A percentile compares a stretch with the other conserved stretches of the same genome.
phyloP scores from a whole-genome alignment of 164 flowering plant genomes.

The Stephania yunnanensis region DNA sequence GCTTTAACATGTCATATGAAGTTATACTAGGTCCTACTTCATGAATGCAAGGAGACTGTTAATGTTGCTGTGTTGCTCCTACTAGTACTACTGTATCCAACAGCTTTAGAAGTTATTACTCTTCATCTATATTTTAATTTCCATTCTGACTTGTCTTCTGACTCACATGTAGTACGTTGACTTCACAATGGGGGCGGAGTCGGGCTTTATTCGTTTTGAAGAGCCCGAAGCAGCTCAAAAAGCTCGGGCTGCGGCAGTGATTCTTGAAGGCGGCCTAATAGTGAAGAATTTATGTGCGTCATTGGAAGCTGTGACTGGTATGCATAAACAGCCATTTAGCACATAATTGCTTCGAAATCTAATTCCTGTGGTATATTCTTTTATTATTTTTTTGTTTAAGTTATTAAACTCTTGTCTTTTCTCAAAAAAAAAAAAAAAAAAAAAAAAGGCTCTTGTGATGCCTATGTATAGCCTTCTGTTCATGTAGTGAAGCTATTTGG shows the following conservation, averaged over 20 bases:
- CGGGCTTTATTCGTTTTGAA: constrained; percentile 84
- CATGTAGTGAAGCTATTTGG: no score
- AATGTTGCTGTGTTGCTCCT: no score
- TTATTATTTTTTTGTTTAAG: not conserved
- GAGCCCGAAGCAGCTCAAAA: constrained; percentile 74
- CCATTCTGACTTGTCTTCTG: constrained; percentile 6
- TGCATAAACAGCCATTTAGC: constrained; percentile 1
- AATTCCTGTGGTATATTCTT: not conserved
- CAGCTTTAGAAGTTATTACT: not conserved
- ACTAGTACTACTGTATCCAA: no score
- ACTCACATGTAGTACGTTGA: constrained; percentile 54
- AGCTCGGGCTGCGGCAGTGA: constrained; percentile 88
- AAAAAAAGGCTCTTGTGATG: not conserved
- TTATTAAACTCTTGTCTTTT: not conserved
- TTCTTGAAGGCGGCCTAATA: constrained; percentile 57
- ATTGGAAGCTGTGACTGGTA: constrained; percentile 82
- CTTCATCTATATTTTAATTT: not conserved
- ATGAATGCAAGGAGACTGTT: no score
- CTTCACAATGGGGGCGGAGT: constrained; percentile 66
- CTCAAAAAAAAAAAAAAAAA: no score
- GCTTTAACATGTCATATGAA: no score
- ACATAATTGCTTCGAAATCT: not conserved
- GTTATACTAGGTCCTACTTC: no score
- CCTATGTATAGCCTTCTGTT: not conserved
- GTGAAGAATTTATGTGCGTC: constrained; percentile 69